Evolutionary conservation across 2,329 filamentous ascomycete genomes (phyloP), one percentile per base, ranked within the genome.

Genomic region (Blastomyces gilchristii): DNA sequence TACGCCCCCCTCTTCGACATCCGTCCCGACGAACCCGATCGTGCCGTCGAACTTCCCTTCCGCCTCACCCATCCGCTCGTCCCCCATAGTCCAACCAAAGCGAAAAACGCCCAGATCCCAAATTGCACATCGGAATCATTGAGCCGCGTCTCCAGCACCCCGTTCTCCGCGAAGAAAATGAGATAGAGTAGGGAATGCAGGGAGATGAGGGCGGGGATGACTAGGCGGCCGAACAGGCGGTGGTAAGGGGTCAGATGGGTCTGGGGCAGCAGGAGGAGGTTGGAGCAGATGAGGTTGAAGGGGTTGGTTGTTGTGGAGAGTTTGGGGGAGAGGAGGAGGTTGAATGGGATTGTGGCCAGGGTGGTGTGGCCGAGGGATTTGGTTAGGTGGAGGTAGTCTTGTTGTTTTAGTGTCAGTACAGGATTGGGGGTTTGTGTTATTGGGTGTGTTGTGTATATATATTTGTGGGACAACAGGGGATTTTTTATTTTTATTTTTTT

Each of bases 311-410:
- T 0, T 82, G 61, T 43, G 76, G 72, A 71, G 28, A 66, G 69
- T 59, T 71, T 73, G 5, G 77, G 72, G 7, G 77, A 73, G 64
- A 87, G 78, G 7, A 86, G 76, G 63, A 85, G 83, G 62, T 86
- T 83, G 2, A 86, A 70, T 1, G 85, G 85, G 0, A 84, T 70
- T 67, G 87, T 85, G 9, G 84, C 85, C 6, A 83, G 77, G 28
- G 77, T 83, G 59, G 86, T 78, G 57, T 83, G 82, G 22, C 82
- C 84, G 61, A 87, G 78, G 5, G 84, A 80, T 73, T 85, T 86
- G 31, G 85, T 86, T 31, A 87, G 73, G 70, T 87, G 85, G 39
- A 86, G 76, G 63, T 86, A 87, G 71, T 87, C 84, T 85, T 67
- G n/a, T 58, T 28, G 54, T 5, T 56, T 11, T 14, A 39, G 37